Base-by-base conservation (phyloP, 2,329 filamentous ascomycete genomes). In the Epichloe scottii region DNA sequence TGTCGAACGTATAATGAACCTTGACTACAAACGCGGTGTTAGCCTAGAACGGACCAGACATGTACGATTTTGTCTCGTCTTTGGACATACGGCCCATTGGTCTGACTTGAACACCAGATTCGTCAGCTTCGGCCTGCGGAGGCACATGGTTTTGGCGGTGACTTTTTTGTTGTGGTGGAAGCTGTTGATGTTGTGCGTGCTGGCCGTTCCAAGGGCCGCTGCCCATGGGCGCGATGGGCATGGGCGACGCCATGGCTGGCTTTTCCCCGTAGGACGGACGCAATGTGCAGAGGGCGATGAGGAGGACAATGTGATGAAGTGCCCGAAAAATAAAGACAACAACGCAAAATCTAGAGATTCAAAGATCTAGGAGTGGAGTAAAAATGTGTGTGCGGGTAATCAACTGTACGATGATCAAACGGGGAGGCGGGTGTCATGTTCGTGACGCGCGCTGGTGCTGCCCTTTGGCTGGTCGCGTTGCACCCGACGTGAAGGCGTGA, bases 1-100 rank as follows among this genome's bases (percentile, higher is more conserved):
- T 83, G 66, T 97, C 90, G 70, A 97, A 96, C 34, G 89, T 95
- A 70, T 97, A 98, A 54, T 95, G 83, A 47, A 97, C 86, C 76
- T 97, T 97, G 68, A 97, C 90, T 95, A 67, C 41, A 58, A 41
- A 15, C 47, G 40, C 14, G 41, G 21, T 43, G 59, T 60, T 56
- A 60, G 60, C 52, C 21, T 57, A 45, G 12, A 17, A 49, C 6
- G 46, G 17, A 44, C 46, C 38, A 48, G 48, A 48, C 23, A 52
- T 45, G 53, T 48, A 48, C 50, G 50, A 57, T 42, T 53, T 44
- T 51, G n/a, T 10, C 33, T 71, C 81, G 65, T 79, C 44, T 52
- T 47, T 51, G n/a, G 40, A 71, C 81, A 66, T 79, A 86, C 82
- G 75, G 69, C 81, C 81, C 81, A 87, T 85, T 41, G 74, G 71